These are phyloP conservation scores for Lentinula boryana DNA, from an alignment of 768 basidiomycete species.

Conservation along the genomic window DNA sequence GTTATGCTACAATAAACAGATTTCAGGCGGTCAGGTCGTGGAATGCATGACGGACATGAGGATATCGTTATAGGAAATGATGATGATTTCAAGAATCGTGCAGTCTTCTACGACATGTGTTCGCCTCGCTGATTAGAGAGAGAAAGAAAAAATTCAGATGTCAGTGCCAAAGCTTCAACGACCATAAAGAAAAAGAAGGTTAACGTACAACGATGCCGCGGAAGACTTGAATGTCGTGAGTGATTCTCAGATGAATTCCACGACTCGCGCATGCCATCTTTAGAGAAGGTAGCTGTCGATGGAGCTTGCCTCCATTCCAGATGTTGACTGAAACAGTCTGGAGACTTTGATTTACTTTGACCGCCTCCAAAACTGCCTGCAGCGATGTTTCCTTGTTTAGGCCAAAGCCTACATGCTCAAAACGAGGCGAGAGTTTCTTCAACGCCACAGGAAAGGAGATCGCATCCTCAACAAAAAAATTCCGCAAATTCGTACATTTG, in stretches of 20 bases:
- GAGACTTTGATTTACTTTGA: conserved; percentile 35
- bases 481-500: neutral
- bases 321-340: conserved; percentile 47
- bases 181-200: neutral
- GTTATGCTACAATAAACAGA: neutral
- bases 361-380: conserved; percentile 46
- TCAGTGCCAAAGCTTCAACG: neutral
- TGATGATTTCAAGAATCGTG: neutral
- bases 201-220: conserved; percentile 31
- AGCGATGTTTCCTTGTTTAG: conserved; percentile 51
- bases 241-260: conserved; percentile 50
- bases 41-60: neutral
- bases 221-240: conserved; percentile 45
- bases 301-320: conserved; percentile 44
- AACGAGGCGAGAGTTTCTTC: neutral
- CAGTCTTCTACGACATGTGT: neutral
- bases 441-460: neutral
- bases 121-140: neutral
- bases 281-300: conserved; percentile 46
- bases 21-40: neutral
- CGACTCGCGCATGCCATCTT: conserved; percentile 60
- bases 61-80: neutral
- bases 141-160: neutral
- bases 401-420: conserved; percentile 53
- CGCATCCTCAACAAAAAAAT: conserved; percentile 1